Evolutionary conservation across 495 filamentous ascomycete genomes (phyloP), one percentile per base, ranked within the genome.

Genomic region (Aspergillus ellipticus): DNA sequence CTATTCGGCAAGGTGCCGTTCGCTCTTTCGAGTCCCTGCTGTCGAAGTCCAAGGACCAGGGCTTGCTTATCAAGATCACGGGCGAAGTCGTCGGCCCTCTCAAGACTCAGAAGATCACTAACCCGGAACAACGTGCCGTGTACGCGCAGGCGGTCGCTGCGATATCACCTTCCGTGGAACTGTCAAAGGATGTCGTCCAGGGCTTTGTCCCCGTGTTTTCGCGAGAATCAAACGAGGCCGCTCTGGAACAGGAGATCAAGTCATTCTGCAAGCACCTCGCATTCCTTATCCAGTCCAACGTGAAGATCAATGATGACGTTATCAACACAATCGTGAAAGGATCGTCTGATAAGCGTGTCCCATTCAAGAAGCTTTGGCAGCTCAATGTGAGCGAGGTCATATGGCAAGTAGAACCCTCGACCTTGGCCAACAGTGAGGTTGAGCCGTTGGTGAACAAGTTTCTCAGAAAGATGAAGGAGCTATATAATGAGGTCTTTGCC

Each of bases 181-280:
- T 85, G 20, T 85, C 88, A 0, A 75, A 75, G 33, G 86, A 87
- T 55, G 75, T 95, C n/a, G 79, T 84, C 29, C 68, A 79, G 33
- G 82, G 79, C 7, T 75, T 97, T 24, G 78, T 85, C 15, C 70
- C 82, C 15, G 66, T 88, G 8, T 81, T 84, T 20, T 69, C 76
- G 3, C 94, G 96, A 53, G 94, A 98, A 70, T 84, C 89, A 6
- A 97, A 93, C 62, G 95, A 98, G 67, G 72, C 76, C 42, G 90
- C 90, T 31, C 71, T 94, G 6, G 79, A 77, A 47, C 85, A 89
- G n/a, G 89, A 96, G 64, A 79, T 88, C 10, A 74, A 79, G 19
- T 82, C 89, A 0, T 75, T 96, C 22, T 74, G 82, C 47, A 77
- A 77, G 43, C 85, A 89, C 59, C 68, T 89, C 26, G 61, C 66